Evolutionary conservation across 108 stramenopile species (phyloP), one percentile per base, ranked within the genome.

Genomic region (Nitzschia putrida): DNA sequence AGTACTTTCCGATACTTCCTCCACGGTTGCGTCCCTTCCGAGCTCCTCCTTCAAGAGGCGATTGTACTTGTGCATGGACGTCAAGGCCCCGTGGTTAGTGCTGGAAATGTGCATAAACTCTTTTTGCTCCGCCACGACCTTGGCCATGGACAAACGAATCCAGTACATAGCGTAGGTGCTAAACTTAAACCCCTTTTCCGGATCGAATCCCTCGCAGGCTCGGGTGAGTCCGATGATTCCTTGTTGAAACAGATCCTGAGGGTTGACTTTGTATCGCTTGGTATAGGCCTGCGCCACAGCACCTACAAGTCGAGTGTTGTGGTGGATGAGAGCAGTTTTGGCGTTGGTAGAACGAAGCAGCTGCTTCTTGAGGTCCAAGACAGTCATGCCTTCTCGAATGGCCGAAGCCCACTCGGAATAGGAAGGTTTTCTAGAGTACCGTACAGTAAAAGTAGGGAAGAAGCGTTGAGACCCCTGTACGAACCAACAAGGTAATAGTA

Each of bases 81-180:
- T 72, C 42, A 97, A 61, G 63, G 91, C 85, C 18, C 47, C 47
- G 14, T 18, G 18, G 64, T 96, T 92, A 69, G 96, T 93, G 39
- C 94, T 89, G 75, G 95, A 93, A 25, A 97, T 95, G 12, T 96
- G 96, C 10, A 98, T 70, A 5, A 96, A 92, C 60, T 97, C 93
- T 6, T 18, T 49, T 7, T 88, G 84, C 29, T 96, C 85, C 49
- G 88, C 92, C 67, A 96, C 92, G 69, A 95, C 93, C 5, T 95
- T 95, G 75, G 96, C 92, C 40, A 96, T 96, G 53, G 89, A 78
- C 81, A 97, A 97, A 74, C 94, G 94, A 67, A 98, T 95, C 98
- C 98, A 98, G 95, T 94, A 98, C 16, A 95, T 91, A 25, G 97
- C 96, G 69, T 98, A 98, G n/a, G 98, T 97, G 53, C 88, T 92